Conservation (phyloP, 495 filamentous ascomycete species). For the Mytilinidion resinicola region DNA sequence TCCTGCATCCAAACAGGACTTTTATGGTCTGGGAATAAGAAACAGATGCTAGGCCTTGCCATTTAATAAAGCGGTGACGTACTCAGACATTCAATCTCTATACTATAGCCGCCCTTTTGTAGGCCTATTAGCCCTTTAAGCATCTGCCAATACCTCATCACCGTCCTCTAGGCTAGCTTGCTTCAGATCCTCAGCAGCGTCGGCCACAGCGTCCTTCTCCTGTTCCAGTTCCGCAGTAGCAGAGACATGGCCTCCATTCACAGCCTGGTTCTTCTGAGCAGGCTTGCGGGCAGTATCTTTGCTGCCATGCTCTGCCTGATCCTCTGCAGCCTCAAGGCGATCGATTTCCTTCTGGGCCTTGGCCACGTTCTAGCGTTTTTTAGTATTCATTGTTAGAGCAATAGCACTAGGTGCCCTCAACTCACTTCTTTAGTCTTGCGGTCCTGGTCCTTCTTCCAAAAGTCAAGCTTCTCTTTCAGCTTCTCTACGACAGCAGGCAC, state of each 20-base stretch:
- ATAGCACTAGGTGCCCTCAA: slow-evolving; percentile 13
- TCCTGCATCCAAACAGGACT: background rate
- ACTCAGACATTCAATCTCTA: background rate
- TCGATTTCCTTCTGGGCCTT: slow-evolving; percentile 64
- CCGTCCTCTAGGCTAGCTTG: slow-evolving; percentile 54
- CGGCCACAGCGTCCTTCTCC: slow-evolving; percentile 52
- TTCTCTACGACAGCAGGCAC: slow-evolving; percentile 75
- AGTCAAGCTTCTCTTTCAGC: slow-evolving; percentile 81
- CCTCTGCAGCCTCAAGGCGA: slow-evolving; percentile 52
- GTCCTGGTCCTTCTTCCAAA: slow-evolving; percentile 89
- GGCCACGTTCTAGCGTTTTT: slow-evolving; percentile 56
- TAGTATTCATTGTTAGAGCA: background rate
- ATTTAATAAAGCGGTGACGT: background rate
- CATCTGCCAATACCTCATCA: slow-evolving; percentile 13
- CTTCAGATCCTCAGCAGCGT: slow-evolving; percentile 53
- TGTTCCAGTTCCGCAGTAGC: slow-evolving; percentile 50
- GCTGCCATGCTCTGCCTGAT: slow-evolving; percentile 24
- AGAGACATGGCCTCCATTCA: slow-evolving; percentile 45
- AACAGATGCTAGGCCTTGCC: background rate
- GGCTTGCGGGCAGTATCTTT: slow-evolving; percentile 50
- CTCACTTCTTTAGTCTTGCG: slow-evolving; percentile 85
- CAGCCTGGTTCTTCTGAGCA: slow-evolving; percentile 42
- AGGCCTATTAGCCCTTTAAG: background rate
- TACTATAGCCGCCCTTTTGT: background rate
- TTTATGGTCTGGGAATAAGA: background rate